These are phyloP conservation scores for Datura wrightii DNA, from an alignment of 257 asterid species.

Conservation along the genomic window DNA sequence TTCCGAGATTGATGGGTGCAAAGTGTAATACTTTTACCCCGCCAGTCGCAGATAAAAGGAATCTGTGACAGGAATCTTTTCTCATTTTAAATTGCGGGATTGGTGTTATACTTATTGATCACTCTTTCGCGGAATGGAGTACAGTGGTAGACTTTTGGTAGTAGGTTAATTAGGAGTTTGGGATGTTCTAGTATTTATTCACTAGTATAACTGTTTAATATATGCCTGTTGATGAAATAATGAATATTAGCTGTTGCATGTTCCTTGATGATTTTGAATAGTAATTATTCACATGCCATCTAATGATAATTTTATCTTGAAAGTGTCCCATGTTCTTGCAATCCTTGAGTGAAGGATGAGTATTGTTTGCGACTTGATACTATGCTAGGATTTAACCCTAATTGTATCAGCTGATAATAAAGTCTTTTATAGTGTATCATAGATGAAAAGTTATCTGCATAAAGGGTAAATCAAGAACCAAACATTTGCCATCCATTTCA, in stretches of 20 bases:
- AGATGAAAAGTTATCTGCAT: background rate
- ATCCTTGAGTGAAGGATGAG: background rate
- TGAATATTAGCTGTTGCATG: background rate
- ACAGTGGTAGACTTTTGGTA: background rate
- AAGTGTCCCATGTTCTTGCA: background rate
- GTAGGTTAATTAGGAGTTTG: background rate
- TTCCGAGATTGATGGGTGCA: background rate
- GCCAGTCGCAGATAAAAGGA: background rate
- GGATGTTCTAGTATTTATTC: background rate
- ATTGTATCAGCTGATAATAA: background rate
- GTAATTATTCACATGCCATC: background rate
- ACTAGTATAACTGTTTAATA: conserved; percentile 6
- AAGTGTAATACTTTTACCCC: background rate
- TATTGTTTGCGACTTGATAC: background rate
- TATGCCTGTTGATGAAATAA: background rate
- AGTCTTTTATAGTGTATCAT: background rate
- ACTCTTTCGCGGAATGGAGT: background rate
- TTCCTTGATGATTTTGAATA: conserved; percentile 22
- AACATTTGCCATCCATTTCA: background rate
- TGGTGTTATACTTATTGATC: background rate
- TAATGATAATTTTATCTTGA: background rate
- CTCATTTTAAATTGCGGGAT: background rate
- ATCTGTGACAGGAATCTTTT: background rate
- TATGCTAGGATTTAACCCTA: background rate
- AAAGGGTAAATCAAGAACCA: background rate